These are phyloP conservation scores for Wickerhamiella siamensis DNA, from an alignment of 805 yeast genomes.

Conservation along the genomic window DNA sequence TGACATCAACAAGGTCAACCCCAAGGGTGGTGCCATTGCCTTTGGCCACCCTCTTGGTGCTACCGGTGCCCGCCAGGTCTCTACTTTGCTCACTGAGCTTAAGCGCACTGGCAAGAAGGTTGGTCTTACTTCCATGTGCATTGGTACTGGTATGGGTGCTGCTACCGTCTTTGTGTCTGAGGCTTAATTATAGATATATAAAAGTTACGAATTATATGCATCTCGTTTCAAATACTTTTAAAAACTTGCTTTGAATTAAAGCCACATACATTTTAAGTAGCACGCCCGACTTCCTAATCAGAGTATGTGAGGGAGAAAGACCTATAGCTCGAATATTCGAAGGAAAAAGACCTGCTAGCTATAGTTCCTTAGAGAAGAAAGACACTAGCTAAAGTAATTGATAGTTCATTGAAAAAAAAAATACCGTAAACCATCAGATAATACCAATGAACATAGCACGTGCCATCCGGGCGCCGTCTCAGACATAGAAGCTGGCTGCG, in stretches of 20 bases:
- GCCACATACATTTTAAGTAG: background rate
- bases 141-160: constrained; percentile 98
- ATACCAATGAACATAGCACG: constrained; percentile 10
- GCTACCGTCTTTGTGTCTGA: constrained; percentile 78
- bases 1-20: constrained; percentile 60
- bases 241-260: too few species aligned
- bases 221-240: too few species aligned
- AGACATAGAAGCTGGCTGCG: constrained; percentile 21
- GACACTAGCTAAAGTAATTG: too few species aligned
- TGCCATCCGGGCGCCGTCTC: constrained; percentile 24
- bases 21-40: constrained; percentile 94
- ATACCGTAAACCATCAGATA: constrained; percentile 4
- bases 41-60: constrained; percentile 89
- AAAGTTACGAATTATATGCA: too few species aligned
- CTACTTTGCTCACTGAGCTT: constrained; percentile 74
- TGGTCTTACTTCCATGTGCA: constrained; percentile 92
- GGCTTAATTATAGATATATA: constrained; percentile 8
- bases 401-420: background rate
- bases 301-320: background rate
- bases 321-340: background rate
- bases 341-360: too few species aligned
- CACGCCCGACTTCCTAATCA: background rate
- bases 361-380: too few species aligned
- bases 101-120: constrained; percentile 50
- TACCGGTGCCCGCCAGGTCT: constrained; percentile 85